A percentile compares a stretch with the other conserved stretches of the same genome.
Evolutionary conservation across 2,329 filamentous ascomycete genomes (phyloP).

Genomic region (Cladophialophora yegresii): DNA sequence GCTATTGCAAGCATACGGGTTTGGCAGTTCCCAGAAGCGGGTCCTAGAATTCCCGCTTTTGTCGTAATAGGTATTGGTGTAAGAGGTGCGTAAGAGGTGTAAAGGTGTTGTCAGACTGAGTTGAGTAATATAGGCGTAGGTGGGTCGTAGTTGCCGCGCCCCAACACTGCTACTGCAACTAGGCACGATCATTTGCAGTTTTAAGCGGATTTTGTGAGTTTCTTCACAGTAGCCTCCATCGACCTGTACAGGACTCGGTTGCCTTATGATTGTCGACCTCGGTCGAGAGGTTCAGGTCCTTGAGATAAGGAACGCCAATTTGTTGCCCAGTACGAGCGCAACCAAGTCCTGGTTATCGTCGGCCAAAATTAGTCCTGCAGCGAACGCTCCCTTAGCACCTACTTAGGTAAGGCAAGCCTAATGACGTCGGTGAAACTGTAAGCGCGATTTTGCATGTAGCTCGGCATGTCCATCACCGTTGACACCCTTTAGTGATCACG

Average conservation of each 20-base stretch:
- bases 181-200: not conserved
- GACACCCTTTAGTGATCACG: not conserved
- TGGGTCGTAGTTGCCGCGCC: too few relatives aligned
- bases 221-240: too few relatives aligned
- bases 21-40: not conserved
- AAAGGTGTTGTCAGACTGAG: too few relatives aligned
- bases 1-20: not conserved
- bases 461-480: not conserved
- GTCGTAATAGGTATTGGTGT: too few relatives aligned
- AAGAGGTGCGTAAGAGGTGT: too few relatives aligned
- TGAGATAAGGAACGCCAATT: not conserved
- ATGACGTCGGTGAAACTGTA: not conserved
- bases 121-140: too few relatives aligned
- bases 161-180: too few relatives aligned
- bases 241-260: not conserved
- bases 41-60: not conserved
- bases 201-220: not conserved
- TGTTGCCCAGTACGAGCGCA: too few relatives aligned
- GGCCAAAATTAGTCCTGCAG: not conserved
- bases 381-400: too few relatives aligned
- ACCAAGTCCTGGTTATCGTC: not conserved
- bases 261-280: not conserved
- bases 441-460: not conserved
- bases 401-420: conserved; percentile 1
- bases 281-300: not conserved